These are phyloP conservation scores for Bruguiera hainesii DNA, from an alignment of 441 rosid species.

Conservation along the genomic window DNA sequence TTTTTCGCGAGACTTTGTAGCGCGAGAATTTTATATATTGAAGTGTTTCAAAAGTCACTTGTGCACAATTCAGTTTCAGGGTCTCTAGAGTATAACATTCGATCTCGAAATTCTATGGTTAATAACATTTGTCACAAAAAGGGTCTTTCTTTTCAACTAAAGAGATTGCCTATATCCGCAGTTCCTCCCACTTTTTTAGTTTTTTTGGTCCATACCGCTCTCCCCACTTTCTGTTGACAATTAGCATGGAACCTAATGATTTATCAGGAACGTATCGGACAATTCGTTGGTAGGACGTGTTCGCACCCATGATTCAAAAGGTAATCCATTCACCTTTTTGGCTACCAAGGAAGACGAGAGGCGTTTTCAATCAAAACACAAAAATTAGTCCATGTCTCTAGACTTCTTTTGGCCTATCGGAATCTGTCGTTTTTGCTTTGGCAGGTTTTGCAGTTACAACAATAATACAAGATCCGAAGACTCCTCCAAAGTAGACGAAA, in stretches of 20 bases:
- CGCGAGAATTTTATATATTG: no score
- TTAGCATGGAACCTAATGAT: neutral
- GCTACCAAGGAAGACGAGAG: no score
- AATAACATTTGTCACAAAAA: neutral
- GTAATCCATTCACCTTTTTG: slow-evolving; percentile 18
- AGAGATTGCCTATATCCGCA: neutral
- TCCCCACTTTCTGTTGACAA: neutral
- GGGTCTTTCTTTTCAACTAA: neutral
- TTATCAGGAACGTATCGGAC: slow-evolving; percentile 40
- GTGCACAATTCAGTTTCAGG: no score
- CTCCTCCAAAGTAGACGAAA: slow-evolving; percentile 9
- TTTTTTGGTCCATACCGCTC: no score
- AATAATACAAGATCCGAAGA: slow-evolving; percentile 37
- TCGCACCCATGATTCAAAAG: slow-evolving; percentile 19
- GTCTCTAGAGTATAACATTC: no score
- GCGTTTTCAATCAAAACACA: no score
- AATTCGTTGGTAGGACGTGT: slow-evolving; percentile 32
- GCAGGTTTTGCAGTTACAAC: slow-evolving; percentile 29
- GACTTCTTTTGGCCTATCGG: no score
- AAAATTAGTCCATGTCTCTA: no score
- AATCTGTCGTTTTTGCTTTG: neutral
- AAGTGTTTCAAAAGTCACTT: no score
- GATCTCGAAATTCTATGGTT: neutral
- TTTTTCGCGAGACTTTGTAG: no score
- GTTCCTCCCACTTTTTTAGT: neutral